These are phyloP conservation scores for Nemania bipapillata DNA, from an alignment of 2,329 filamentous ascomycete species.

Conservation along the genomic window DNA sequence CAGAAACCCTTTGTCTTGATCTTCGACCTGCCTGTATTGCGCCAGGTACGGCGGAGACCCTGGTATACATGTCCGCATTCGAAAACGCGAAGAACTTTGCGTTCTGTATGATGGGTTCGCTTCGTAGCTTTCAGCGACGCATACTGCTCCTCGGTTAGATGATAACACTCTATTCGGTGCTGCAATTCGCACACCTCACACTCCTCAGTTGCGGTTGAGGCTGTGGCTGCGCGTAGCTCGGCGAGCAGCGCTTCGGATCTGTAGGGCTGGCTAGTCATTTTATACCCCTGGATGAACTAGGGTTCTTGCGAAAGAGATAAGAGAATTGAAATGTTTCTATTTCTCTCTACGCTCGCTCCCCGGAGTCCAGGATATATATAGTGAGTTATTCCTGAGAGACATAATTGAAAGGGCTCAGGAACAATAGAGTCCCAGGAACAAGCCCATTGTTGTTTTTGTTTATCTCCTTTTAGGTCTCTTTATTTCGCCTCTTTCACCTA, in stretches of 20 bases:
- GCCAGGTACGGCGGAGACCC: not conserved
- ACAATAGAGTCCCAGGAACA: not conserved
- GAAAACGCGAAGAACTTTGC: conserved; percentile 9
- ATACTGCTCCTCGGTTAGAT: conserved; percentile 21
- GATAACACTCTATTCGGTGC: conserved; percentile 6
- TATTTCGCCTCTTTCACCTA: not conserved
- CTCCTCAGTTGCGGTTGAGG: conserved; percentile 1
- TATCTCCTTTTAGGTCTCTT: too few relatives aligned
- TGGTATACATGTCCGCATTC: conserved; percentile 28
- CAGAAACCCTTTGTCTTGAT: conserved; percentile 10
- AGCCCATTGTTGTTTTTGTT: not conserved
- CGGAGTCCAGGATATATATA: conserved; percentile 4
- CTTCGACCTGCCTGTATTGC: conserved; percentile 7
- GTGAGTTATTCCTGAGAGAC: not conserved
- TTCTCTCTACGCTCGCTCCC: not conserved
- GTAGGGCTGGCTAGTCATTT: conserved; percentile 6
- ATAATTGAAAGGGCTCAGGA: not conserved
- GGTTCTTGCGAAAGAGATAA: not conserved
- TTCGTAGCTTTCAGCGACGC: conserved; percentile 22
- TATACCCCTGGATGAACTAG: too few relatives aligned
- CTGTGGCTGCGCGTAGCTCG: not conserved
- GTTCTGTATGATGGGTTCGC: not conserved
- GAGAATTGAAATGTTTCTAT: not conserved
- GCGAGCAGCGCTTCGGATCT: conserved; percentile 4
- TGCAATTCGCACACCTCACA: conserved; percentile 13